Percentiles rank a stretch among this genome's conserved stretches.
Conservation (phyloP, 139 green algal genomes). For the Chara braunii region DNA sequence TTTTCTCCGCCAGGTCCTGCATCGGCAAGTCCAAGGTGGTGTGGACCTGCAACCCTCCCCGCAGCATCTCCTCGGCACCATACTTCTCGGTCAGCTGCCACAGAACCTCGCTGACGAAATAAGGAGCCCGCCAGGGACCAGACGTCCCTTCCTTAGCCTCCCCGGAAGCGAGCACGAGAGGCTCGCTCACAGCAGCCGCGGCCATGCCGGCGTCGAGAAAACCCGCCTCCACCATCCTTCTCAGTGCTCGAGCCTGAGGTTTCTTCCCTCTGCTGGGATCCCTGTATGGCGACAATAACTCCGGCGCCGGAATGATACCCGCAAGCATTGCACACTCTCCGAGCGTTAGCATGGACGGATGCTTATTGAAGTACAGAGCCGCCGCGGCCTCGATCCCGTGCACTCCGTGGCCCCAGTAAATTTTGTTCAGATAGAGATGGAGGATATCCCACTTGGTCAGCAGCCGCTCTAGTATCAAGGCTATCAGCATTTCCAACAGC, state of each 20-base stretch:
- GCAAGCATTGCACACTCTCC: constrained; percentile 50
- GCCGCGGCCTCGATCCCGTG: constrained; percentile 48
- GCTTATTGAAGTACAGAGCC: constrained; percentile 54
- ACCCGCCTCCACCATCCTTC: constrained; percentile 40
- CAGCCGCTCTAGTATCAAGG: constrained; percentile 44
- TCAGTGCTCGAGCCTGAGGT: constrained; percentile 30
- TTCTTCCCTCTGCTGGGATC: constrained; percentile 41
- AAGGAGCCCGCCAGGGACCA: constrained; percentile 49
- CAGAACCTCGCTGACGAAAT: constrained; percentile 52
- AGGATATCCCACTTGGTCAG: constrained; percentile 49
- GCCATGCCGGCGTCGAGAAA: constrained; percentile 31
- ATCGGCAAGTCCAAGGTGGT: constrained; percentile 50
- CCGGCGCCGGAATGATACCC: constrained; percentile 49
- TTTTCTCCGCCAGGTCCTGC: constrained; percentile 42
- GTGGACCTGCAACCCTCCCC: constrained; percentile 31
- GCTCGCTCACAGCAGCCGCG: constrained; percentile 11
- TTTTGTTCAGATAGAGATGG: constrained; percentile 40
- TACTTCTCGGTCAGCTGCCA: constrained; percentile 32
- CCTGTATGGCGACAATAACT: constrained; percentile 48
- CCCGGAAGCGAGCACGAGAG: constrained; percentile 24
- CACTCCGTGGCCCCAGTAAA: constrained; percentile 57
- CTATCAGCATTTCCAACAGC: constrained; percentile 49
- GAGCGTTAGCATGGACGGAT: constrained; percentile 47
- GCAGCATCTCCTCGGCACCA: constrained; percentile 25
- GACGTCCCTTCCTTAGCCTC: constrained; percentile 15